These are phyloP conservation scores for Paspalum notatum DNA, from an alignment of 176 grass and related monocot species.

Conservation along the genomic window DNA sequence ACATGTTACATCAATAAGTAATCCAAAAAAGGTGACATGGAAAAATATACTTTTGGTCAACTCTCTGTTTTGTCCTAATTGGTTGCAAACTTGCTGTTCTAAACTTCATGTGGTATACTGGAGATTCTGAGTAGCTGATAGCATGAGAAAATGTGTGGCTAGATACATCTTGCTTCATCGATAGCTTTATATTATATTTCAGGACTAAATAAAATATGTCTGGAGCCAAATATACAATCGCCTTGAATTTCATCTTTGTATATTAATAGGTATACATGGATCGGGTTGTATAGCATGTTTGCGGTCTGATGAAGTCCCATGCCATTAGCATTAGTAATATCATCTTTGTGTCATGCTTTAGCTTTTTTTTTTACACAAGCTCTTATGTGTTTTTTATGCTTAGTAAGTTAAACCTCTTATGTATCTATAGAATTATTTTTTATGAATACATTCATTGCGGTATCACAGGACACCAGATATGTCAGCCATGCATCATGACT, in stretches of 20 bases:
- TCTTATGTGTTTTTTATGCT: background rate
- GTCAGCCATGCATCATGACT: constrained; percentile 95
- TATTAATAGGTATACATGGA: constrained; percentile 2
- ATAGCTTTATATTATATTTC: constrained; percentile 8
- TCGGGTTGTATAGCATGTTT: constrained; percentile 26
- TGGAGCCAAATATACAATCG: background rate
- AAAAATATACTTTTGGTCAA: constrained; percentile 11
- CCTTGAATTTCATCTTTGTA: background rate
- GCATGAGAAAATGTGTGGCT: background rate
- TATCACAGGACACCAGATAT: constrained; percentile 81
- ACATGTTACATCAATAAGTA: constrained; percentile 31
- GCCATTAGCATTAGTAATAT: background rate
- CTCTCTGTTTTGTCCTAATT: constrained; percentile 7
- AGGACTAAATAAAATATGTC: background rate
- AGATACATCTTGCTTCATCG: background rate
- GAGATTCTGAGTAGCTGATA: background rate
- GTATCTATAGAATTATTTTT: background rate
- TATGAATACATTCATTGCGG: constrained; percentile 2
- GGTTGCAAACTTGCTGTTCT: background rate
- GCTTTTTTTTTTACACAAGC: background rate
- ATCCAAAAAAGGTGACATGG: constrained; percentile 12
- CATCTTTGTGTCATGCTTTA: constrained; percentile 6
- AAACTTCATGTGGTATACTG: constrained; percentile 10
- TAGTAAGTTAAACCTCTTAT: constrained; percentile 19
- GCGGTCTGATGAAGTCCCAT: background rate